Conservation (phyloP, 768 basidiomycete species). For the Suillus fuscotomentosus region DNA sequence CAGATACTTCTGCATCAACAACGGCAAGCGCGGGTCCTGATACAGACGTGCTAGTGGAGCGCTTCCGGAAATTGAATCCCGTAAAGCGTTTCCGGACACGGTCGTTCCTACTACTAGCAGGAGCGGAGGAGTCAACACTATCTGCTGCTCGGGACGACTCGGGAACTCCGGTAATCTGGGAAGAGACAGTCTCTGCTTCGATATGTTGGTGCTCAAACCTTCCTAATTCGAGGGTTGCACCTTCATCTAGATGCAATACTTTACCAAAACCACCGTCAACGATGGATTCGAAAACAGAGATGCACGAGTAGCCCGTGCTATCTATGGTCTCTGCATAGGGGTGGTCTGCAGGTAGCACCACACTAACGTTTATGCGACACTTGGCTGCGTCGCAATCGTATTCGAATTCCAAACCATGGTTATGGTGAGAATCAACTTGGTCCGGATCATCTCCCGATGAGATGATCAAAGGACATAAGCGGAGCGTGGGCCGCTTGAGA, state of each 20-base stretch:
- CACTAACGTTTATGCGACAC: slow-evolving; percentile 76
- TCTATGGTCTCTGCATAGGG: slow-evolving; percentile 47
- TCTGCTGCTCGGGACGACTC: slow-evolving; percentile 8
- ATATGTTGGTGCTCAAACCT: slow-evolving; percentile 53
- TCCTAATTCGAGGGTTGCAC: slow-evolving; percentile 77
- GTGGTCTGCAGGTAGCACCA: slow-evolving; percentile 66
- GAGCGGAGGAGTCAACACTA: slow-evolving; percentile 12
- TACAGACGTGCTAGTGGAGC: slow-evolving; percentile 47
- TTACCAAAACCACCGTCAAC: slow-evolving; percentile 85
- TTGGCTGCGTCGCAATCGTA: slow-evolving; percentile 90
- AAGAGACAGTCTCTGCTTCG: slow-evolving; percentile 17
- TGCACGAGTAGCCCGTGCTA: slow-evolving; percentile 24
- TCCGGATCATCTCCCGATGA: slow-evolving; percentile 46
- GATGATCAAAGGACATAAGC: slow-evolving; percentile 62
- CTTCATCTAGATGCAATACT: slow-evolving; percentile 70
- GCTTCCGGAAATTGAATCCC: slow-evolving; percentile 65
- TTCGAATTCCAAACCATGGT: slow-evolving; percentile 85
- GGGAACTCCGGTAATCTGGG: slow-evolving; percentile 15
- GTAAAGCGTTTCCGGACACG: slow-evolving; percentile 58
- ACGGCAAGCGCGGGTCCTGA: slow-evolving; percentile 79
- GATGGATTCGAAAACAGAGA: slow-evolving; percentile 43
- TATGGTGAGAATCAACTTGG: slow-evolving; percentile 49
- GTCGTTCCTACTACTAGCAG: slow-evolving; percentile 14
- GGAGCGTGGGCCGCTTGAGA: slow-evolving; percentile 85
- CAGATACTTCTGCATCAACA: slow-evolving; percentile 61